phyloP scores from a whole-genome alignment of 495 filamentous ascomycete genomes.

The Penicillium bovifimosum region DNA sequence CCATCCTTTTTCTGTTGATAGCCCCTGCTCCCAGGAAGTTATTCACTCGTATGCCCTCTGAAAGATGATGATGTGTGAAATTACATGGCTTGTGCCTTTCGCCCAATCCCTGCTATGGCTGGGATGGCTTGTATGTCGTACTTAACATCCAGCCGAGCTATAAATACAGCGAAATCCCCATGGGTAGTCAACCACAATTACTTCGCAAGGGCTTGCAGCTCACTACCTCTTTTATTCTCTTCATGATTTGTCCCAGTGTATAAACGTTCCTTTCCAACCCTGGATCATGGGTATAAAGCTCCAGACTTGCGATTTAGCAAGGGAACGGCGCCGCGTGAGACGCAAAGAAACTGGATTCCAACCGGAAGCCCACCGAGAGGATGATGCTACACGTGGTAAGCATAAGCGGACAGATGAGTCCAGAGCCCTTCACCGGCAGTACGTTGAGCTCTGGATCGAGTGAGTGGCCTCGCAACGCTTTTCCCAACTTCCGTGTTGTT shows the following conservation, averaged over 20 bases:
- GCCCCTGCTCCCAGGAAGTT: background rate
- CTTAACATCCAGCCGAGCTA: too few relatives aligned
- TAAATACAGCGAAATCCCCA: background rate
- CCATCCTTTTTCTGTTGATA: background rate
- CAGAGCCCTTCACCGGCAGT: background rate
- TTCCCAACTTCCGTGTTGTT: background rate
- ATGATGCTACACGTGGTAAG: background rate
- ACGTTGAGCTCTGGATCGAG: background rate
- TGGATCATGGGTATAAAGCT: background rate
- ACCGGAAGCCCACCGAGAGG: background rate
- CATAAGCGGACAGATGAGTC: background rate
- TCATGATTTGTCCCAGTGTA: background rate
- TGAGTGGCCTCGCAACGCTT: background rate
- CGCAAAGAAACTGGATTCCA: background rate
- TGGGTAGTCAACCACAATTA: background rate
- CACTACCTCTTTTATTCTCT: background rate
- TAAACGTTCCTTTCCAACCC: background rate
- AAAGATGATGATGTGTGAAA: background rate
- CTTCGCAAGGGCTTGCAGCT: background rate
- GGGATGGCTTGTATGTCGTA: background rate
- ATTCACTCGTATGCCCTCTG: background rate
- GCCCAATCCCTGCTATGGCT: background rate
- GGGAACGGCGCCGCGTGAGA: background rate
- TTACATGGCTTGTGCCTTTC: background rate
- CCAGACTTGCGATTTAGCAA: background rate